Base-by-base conservation (phyloP, 768 basidiomycete species). In the Tricholoma furcatifolium region DNA sequence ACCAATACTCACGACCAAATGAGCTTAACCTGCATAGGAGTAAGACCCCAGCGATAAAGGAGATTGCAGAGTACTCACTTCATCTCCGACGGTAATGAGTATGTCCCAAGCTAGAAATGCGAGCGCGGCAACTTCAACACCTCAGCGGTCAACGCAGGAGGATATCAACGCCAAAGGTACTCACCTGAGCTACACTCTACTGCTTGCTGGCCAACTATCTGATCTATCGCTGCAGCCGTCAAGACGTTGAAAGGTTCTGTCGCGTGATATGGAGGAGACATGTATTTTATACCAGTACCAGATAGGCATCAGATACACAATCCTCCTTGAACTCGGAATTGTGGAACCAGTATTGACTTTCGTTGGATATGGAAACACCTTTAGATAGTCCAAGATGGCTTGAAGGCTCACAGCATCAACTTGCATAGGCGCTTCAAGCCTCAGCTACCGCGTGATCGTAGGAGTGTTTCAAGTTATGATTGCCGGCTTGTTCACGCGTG, bases 101-200 rank as follows among this genome's bases (percentile, higher is more conserved):
- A 76, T 71, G 52, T 77, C 76, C 67, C 74, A 77, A 10, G 69
- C 51, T 17, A 76, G 65, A 51, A 74, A 74, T 5, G 67, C 56
- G 35, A 74, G 58, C 2, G 74, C 62, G 5, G 70, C 70, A 23
- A 73, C 73, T 74, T 50, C 12, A 47, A 17, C 11, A 35, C 10
- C 45, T 17, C 38, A 47, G 23, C 24, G 38, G 40, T 24, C 23
- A 24, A 15, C 18, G 31, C 1, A 11, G 5, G 21, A 18, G n/a
- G 30, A 7, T 12, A 30, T 8, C 20, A 23, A 30, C n/a, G 34
- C 23, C 18, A 30, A 27, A 31, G 24, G 8, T 14, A 2, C 32
- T 14, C 36, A 54, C 53, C 36, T 54, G 47, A 49, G 17, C 53
- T 54, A 23, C 43, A 54, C 30, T 53, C 23, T 30, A 47, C 52